A percentile compares a stretch with the other conserved stretches of the same genome.
These are phyloP conservation scores for Cordyceps cicadae DNA, from an alignment of 2,329 filamentous ascomycete species.

Conservation along the genomic window DNA sequence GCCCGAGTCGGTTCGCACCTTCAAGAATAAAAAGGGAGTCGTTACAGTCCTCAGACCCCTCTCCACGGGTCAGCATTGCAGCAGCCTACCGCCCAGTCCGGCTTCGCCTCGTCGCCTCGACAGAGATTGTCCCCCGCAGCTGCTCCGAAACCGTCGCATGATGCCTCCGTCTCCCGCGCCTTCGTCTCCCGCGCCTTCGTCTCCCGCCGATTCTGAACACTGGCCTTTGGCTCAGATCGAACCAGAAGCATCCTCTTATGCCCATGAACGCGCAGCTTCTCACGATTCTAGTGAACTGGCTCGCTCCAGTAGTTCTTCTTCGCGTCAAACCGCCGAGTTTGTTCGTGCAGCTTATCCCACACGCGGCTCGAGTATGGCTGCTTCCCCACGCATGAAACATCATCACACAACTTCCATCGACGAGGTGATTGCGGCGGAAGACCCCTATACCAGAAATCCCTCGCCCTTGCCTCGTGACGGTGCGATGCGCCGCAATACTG, in stretches of 20 bases:
- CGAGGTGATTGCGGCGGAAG: constrained; percentile 14
- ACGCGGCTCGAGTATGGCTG: constrained; percentile 21
- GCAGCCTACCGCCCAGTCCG: constrained; percentile 8
- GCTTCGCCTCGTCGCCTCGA: constrained; percentile 5
- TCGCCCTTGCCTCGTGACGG: constrained; percentile 9
- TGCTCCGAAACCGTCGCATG: constrained; percentile 6
- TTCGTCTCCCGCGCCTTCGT: not conserved
- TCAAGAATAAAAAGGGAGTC: constrained; percentile 27
- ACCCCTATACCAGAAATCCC: not conserved
- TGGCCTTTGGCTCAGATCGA: constrained; percentile 1
- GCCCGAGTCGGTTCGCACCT: constrained; percentile 21
- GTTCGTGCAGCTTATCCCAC: constrained; percentile 17
- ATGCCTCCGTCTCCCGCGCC: constrained; percentile 1
- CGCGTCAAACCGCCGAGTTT: constrained; percentile 3
- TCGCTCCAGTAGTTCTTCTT: not conserved
- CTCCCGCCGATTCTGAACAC: not conserved
- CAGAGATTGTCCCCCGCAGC: constrained; percentile 4
- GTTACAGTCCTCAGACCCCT: constrained; percentile 29
- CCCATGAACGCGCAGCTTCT: not conserved
- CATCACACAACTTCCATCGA: constrained; percentile 21
- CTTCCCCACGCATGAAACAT: constrained; percentile 17
- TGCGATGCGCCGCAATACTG: not conserved
- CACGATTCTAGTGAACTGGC: not conserved
- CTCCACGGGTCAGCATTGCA: constrained; percentile 19
- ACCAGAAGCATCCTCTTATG: not conserved